Conservation (phyloP, 2,329 filamentous ascomycete species). For the Monilinia fructigena region DNA sequence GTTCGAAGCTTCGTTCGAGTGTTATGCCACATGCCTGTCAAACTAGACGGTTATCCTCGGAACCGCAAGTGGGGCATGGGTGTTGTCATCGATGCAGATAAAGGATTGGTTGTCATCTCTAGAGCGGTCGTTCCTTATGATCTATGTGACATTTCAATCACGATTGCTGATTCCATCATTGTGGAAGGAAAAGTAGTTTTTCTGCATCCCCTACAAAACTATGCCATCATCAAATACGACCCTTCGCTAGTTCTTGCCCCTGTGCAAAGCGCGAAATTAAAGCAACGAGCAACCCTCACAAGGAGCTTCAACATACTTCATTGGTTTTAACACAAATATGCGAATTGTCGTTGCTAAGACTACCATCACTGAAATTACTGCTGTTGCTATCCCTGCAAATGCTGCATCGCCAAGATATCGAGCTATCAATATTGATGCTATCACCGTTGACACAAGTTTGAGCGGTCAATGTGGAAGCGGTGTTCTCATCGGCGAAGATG, state of each 20-base stretch:
- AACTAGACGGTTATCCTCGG: conserved; percentile 96
- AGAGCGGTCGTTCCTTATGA: conserved; percentile 94
- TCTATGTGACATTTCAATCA: conserved; percentile 92
- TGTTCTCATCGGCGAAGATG: conserved; percentile 84
- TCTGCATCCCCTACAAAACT: conserved; percentile 94
- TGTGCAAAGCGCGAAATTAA: conserved; percentile 79
- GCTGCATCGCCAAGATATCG: conserved; percentile 87
- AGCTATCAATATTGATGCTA: conserved; percentile 92
- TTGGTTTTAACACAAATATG: conserved; percentile 96
- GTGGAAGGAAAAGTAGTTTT: conserved; percentile 94
- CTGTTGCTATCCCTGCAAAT: conserved; percentile 93
- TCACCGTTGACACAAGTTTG: conserved; percentile 91
- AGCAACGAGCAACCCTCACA: conserved; percentile 82
- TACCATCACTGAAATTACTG: conserved; percentile 93
- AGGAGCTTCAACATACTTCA: conserved; percentile 91
- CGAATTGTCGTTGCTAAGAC: conserved; percentile 92
- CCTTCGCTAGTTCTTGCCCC: conserved; percentile 89
- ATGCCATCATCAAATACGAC: conserved; percentile 93
- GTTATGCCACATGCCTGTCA: conserved; percentile 88
- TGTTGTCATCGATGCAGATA: conserved; percentile 93
- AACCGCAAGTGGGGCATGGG: conserved; percentile 94
- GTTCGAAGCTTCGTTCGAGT: conserved; percentile 94
- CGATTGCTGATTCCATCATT: conserved; percentile 93
- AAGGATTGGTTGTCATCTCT: conserved; percentile 91
- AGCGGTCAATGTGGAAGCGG: conserved; percentile 91